A percentile compares a stretch with the other conserved stretches of the same genome.
These are phyloP conservation scores for Ajuga reptans DNA, from an alignment of 305 asterid genomes.

Conservation along the genomic window DNA sequence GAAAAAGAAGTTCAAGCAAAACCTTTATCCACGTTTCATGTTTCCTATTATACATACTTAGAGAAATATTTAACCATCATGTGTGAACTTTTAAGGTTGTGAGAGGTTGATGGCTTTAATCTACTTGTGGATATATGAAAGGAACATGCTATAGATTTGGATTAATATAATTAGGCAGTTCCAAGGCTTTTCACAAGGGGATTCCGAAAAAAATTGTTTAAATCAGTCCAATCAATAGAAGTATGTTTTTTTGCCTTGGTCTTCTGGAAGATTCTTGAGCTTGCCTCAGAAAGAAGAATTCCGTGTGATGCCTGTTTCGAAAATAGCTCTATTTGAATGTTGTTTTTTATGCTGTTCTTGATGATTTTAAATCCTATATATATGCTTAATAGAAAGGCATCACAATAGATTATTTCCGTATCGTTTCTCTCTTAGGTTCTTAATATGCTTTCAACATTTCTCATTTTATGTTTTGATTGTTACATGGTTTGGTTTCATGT, in stretches of 20 bases:
- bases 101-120: constrained; percentile 8
- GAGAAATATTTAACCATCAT: background rate
- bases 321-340: too few relatives aligned
- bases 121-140: background rate
- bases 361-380: too few relatives aligned
- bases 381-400: background rate
- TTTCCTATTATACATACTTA: background rate
- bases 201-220: too few relatives aligned
- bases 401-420: background rate
- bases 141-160: background rate
- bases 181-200: too few relatives aligned
- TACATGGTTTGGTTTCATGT: background rate
- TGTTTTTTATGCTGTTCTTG: too few relatives aligned
- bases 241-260: too few relatives aligned
- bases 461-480: background rate
- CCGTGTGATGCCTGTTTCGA: too few relatives aligned
- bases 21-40: background rate
- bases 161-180: too few relatives aligned
- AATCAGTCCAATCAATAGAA: too few relatives aligned
- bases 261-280: too few relatives aligned
- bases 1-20: background rate
- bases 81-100: background rate
- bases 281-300: too few relatives aligned
- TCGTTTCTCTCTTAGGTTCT: background rate
- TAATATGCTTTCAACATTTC: background rate